Evolutionary conservation across 129 eudicot species (phyloP).

Genomic region (Heracleum sosnowskyi): DNA sequence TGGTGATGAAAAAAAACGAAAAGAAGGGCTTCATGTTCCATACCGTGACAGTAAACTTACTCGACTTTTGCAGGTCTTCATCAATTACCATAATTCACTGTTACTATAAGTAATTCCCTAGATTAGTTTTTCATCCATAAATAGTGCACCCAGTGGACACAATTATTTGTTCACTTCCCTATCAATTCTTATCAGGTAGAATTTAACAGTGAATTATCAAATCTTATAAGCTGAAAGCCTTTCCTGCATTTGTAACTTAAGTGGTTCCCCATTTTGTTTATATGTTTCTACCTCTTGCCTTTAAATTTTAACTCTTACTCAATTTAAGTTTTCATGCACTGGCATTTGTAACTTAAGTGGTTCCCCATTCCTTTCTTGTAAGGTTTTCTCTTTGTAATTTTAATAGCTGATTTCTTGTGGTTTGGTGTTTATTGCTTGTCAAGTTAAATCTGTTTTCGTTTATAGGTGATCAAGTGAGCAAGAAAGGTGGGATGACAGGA

Average conservation of each 20-base stretch:
- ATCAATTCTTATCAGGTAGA: neutral
- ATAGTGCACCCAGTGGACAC: neutral
- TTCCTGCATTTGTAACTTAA: neutral
- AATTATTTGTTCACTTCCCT: neutral
- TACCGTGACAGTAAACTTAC: constrained; percentile 98
- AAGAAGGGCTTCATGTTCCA: constrained; percentile 96
- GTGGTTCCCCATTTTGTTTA: neutral
- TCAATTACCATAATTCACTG: neutral
- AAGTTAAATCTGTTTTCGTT: neutral
- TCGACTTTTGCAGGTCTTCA: constrained; percentile 82
- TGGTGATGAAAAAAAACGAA: constrained; percentile 94
- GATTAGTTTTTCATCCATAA: neutral
- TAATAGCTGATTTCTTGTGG: neutral
- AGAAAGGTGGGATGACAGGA: constrained; percentile 99
- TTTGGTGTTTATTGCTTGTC: neutral
- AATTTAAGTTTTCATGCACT: constrained; percentile 8
- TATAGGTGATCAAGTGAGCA: constrained; percentile 97
- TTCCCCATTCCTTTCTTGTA: no score
- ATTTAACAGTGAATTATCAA: neutral
- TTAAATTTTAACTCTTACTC: neutral
- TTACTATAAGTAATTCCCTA: no score
- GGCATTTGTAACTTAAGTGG: no score
- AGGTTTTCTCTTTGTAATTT: constrained; percentile 33
- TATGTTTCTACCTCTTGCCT: neutral
- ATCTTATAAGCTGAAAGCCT: neutral